Evolutionary conservation across 495 filamentous ascomycete species (phyloP), one percentile per base, ranked within the genome.

Genomic region (Aspergillus indologenus): DNA sequence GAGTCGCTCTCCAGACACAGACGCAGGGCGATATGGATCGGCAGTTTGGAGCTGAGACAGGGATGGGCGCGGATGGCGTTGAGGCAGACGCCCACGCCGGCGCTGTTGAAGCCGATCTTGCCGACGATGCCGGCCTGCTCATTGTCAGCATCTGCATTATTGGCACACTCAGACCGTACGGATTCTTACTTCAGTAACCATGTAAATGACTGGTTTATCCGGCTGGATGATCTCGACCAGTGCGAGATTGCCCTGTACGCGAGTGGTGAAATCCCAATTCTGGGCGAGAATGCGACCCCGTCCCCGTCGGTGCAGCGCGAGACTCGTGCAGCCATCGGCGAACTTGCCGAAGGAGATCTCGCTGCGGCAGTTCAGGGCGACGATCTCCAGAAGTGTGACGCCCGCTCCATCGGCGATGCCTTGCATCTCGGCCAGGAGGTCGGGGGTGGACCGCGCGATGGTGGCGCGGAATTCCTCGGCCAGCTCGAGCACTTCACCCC

Each of bases 81-180:
- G 19, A 90, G 72, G 47, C 81, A 85, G n/a, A 82, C 81, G 3
- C 86, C 86, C 1, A 89, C 85, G 2, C 85, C 84, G 0, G 71
- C 68, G 15, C 71, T 73, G 62, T 89, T 89, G 65, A 88, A 74
- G 1, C 87, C 87, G 44, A 90, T 88, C 64, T 90, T 90, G 19
- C 86, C 85, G 19, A 90, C 81, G n/a, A 89, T 82, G 1, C 87
- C 87, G 18, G 86, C 87, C 72, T 89, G 31, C 18, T 24, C 0
- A 0, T 18, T 42, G 34, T 47, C 7, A 53, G 14, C 5, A 6
- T 23, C 2, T 21, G 45, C 12, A 14, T 48, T 5, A 0, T 29
- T 2, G 12, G 9, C 49, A n/a, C 0, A 47, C 11, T 49, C 14
- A 17, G 18, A 34, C 26, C 3, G n/a, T n/a, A n/a, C n/a, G n/a